phyloP scores from a whole-genome alignment of 352 stramenopile species.

The Blastocystis sp. region DNA sequence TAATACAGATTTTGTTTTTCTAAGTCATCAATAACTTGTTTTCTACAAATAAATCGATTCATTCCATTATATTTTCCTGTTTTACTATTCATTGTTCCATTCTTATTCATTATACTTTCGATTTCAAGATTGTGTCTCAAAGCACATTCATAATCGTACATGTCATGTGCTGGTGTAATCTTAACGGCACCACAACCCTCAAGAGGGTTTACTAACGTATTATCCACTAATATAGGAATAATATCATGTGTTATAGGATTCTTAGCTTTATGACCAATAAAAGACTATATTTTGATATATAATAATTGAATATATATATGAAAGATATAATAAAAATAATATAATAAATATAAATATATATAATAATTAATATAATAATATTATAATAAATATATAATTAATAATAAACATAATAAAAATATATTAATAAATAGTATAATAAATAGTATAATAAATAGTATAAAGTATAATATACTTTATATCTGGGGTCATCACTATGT shows the following conservation, averaged over 20 bases:
- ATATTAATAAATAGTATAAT: too few relatives aligned
- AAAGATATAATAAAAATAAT: too few relatives aligned
- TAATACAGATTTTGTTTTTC: slow-evolving; percentile 19
- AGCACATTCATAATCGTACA: slow-evolving; percentile 93
- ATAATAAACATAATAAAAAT: too few relatives aligned
- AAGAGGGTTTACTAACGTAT: slow-evolving; percentile 61
- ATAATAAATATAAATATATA: too few relatives aligned
- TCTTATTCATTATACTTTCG: slow-evolving; percentile 66
- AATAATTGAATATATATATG: too few relatives aligned
- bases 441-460: too few relatives aligned
- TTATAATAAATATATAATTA: too few relatives aligned
- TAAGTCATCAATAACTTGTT: slow-evolving; percentile 48
- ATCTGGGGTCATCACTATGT: slow-evolving; percentile 68
- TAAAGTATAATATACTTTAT: not conserved
- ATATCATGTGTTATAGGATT: slow-evolving; percentile 42
- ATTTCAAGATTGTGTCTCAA: slow-evolving; percentile 73
- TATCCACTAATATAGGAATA: slow-evolving; percentile 65
- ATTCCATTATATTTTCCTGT: slow-evolving; percentile 51
- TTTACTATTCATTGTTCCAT: slow-evolving; percentile 47
- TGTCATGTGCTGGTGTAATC: slow-evolving; percentile 93
- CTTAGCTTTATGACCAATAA: not conserved
- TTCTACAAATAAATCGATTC: slow-evolving; percentile 67
- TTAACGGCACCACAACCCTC: slow-evolving; percentile 85
- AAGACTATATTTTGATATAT: not conserved
- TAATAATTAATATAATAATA: too few relatives aligned